Percentiles rank a stretch among this genome's conserved stretches.
Evolutionary conservation across 2,329 filamentous ascomycete species (phyloP).

Genomic region (Leptographium lundbergii): DNA sequence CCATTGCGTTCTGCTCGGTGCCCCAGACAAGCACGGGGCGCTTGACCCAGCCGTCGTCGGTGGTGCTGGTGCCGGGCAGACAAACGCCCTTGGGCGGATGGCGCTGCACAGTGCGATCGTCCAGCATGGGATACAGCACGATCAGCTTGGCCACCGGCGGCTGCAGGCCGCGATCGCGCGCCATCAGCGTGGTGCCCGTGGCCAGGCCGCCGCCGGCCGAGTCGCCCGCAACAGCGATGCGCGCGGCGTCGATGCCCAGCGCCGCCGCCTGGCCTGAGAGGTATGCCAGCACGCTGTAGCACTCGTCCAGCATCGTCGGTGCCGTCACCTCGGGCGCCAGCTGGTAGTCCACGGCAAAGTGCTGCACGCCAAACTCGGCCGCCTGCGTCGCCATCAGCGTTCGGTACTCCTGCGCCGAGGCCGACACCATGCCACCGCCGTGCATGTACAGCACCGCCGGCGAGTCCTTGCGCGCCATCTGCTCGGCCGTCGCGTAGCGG

Average conservation of each 20-base stretch:
- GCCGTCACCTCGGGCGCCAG: constrained; percentile 35
- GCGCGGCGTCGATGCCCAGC: constrained; percentile 14
- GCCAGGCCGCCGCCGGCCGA: constrained; percentile 18
- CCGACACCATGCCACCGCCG: constrained; percentile 17
- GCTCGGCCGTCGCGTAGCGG: too few relatives aligned
- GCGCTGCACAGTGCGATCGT: constrained; percentile 15
- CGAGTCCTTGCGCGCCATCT: neutral
- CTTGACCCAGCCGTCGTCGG: too few relatives aligned
- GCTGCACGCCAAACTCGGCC: constrained; percentile 6
- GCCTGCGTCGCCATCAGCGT: constrained; percentile 6
- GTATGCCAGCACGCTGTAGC: constrained; percentile 16
- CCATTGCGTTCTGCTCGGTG: too few relatives aligned
- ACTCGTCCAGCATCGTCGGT: constrained; percentile 30
- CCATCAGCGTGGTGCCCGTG: constrained; percentile 25
- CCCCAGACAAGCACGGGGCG: too few relatives aligned
- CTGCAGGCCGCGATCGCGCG: constrained; percentile 17
- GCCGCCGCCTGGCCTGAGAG: constrained; percentile 19
- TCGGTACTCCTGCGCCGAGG: constrained; percentile 10
- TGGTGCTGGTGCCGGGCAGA: too few relatives aligned
- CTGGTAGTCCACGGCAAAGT: constrained; percentile 31
- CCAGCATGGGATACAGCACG: constrained; percentile 25
- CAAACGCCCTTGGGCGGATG: too few relatives aligned
- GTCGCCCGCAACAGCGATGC: constrained; percentile 15
- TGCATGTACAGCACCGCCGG: constrained; percentile 13
- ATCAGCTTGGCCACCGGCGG: constrained; percentile 21